These are phyloP conservation scores for Graphilbum fragrans DNA, from an alignment of 2,329 filamentous ascomycete genomes.

Conservation along the genomic window DNA sequence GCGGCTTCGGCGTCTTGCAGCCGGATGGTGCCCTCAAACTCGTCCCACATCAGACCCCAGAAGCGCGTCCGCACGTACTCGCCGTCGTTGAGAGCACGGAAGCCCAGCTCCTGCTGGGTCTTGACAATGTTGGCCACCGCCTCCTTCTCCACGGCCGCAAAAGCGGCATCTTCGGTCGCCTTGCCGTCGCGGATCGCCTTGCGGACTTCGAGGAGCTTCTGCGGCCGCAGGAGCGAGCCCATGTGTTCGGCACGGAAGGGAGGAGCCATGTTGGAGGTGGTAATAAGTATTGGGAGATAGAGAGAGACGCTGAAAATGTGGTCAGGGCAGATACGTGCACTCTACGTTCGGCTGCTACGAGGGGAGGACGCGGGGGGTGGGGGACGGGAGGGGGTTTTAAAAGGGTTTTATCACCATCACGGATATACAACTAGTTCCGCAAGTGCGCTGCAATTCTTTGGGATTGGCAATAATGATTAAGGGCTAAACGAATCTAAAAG, in stretches of 20 bases:
- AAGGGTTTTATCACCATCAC: too few relatives aligned
- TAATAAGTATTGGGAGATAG: not conserved
- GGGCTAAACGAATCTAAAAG: too few relatives aligned
- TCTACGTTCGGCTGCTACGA: too few relatives aligned
- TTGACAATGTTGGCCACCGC: slow-evolving; percentile 56
- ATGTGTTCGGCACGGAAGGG: slow-evolving; percentile 23
- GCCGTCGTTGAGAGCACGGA: slow-evolving; percentile 56
- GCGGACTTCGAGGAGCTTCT: slow-evolving; percentile 32
- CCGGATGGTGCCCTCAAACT: slow-evolving; percentile 34
- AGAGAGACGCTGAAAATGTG: not conserved
- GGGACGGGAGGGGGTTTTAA: too few relatives aligned
- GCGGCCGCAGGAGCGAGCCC: slow-evolving; percentile 22
- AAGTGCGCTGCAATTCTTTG: too few relatives aligned
- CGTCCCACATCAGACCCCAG: slow-evolving; percentile 42
- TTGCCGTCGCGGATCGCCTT: slow-evolving; percentile 43
- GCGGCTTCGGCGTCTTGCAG: slow-evolving; percentile 37
- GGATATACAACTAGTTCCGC: too few relatives aligned
- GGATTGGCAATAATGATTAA: too few relatives aligned
- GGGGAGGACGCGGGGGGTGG: too few relatives aligned
- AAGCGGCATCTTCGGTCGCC: slow-evolving; percentile 36
- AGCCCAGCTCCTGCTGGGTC: slow-evolving; percentile 54
- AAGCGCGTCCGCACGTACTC: slow-evolving; percentile 49
- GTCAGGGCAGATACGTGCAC: too few relatives aligned
- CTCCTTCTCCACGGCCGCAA: slow-evolving; percentile 50
- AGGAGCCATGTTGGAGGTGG: slow-evolving; percentile 15